Evolutionary conservation across 163 green algal species (phyloP), one percentile per base, ranked within the genome.

Genomic region (Chlorella variabilis): DNA sequence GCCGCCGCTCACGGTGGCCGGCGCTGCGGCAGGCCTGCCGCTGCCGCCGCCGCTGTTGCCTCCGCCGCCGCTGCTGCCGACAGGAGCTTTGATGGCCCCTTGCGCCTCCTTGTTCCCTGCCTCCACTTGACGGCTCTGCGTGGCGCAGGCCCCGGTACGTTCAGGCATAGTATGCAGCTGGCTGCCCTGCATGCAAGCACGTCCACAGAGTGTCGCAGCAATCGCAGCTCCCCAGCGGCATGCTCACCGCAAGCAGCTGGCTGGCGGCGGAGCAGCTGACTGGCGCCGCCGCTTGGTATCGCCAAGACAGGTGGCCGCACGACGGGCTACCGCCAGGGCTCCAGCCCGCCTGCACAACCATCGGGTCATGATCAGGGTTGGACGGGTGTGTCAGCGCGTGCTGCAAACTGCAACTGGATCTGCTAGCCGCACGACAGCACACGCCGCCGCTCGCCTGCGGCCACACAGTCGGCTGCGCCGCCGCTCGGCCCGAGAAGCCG

Each of bases 191-290:
- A n/a, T n/a, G n/a, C n/a, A n/a, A n/a, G n/a, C n/a, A n/a, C n/a
- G n/a, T n/a, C n/a, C n/a, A n/a, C n/a, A n/a, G n/a, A n/a, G n/a
- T n/a, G n/a, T n/a, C n/a, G n/a, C n/a, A n/a, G n/a, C n/a, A n/a
- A n/a, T n/a, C n/a, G n/a, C n/a, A n/a, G n/a, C n/a, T n/a, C n/a
- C n/a, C n/a, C n/a, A n/a, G n/a, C n/a, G n/a, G n/a, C n/a, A n/a
- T n/a, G 11, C 71, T 56, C 36, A 78, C 71, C 71, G 51, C 25
- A 18, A n/a, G 51, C 51, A 56, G 34, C 71, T 78, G 71, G 0
- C 3, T 1, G 21, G 71, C 51, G 20, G 71, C 71, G 29, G 51
- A 11, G 27, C 23, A 68, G 71, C 71, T 38, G 11, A 48, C n/a
- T n/a, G n/a, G n/a, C n/a, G n/a, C 21, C 5, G 48, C 70, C 18